Conservation (phyloP, 305 asterid species). For the Euphrasia arctica region DNA sequence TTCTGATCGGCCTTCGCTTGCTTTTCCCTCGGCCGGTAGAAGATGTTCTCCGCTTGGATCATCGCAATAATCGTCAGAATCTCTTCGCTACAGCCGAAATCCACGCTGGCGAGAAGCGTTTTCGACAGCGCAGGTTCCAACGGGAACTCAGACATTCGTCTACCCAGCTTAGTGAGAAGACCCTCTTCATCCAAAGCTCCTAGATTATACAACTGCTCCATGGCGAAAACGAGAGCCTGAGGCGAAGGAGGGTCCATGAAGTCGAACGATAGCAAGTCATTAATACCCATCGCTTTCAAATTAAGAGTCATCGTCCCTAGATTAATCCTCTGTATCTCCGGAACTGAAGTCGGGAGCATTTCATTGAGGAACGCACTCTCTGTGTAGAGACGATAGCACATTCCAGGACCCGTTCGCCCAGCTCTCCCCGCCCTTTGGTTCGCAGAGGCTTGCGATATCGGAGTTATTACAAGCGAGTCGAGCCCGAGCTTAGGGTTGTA, state of each 20-base stretch:
- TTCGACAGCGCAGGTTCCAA: conserved; percentile 59
- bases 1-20: conserved; percentile 77
- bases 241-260: conserved; percentile 58
- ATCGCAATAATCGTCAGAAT: conserved; percentile 68
- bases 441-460: too few relatives aligned
- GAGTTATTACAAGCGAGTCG: too few relatives aligned
- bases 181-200: conserved; percentile 81
- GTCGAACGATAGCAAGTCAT: conserved; percentile 65
- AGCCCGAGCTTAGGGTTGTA: too few relatives aligned
- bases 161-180: conserved; percentile 62
- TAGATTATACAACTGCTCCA: conserved; percentile 69
- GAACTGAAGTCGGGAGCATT: conserved; percentile 1
- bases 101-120: conserved; percentile 79
- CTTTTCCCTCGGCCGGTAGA: conserved; percentile 73
- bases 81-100: conserved; percentile 77
- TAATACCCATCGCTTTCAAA: conserved; percentile 74
- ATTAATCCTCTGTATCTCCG: conserved; percentile 70
- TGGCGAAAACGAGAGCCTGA: conserved; percentile 44
- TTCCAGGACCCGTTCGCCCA: too few relatives aligned
- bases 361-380: too few relatives aligned
- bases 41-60: conserved; percentile 71
- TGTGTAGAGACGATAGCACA: too few relatives aligned
- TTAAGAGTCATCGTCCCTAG: conserved; percentile 55
- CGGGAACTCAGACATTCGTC: conserved; percentile 83
- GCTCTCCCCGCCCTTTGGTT: too few relatives aligned